phyloP scores from a whole-genome alignment of 306 rosid species.

The Hippophae gyantsensis region DNA sequence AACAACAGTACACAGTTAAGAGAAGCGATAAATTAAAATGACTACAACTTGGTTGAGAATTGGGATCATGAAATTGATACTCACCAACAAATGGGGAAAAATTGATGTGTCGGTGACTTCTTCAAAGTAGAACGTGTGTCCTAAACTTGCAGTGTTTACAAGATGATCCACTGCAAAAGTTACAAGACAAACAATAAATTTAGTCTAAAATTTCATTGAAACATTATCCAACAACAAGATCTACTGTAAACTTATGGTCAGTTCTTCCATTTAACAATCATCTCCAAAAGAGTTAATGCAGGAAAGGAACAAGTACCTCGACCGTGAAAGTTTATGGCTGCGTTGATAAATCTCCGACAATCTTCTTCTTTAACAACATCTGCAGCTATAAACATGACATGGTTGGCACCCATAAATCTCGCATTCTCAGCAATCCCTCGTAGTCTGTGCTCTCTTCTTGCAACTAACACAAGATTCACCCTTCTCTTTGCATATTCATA shows the following conservation, averaged over 20 bases:
- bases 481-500: conserved; percentile 75
- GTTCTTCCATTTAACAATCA: no score
- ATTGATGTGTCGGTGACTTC: conserved; percentile 71
- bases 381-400: conserved; percentile 62
- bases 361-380: conserved; percentile 95
- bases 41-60: background rate
- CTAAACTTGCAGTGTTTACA: conserved; percentile 77
- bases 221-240: no score
- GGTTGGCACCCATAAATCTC: conserved; percentile 51
- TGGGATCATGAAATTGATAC: conserved; percentile 4
- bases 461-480: conserved; percentile 68
- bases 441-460: conserved; percentile 64
- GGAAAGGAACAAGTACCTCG: conserved; percentile 32
- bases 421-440: conserved; percentile 60
- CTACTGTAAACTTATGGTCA: no score
- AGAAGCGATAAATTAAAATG: background rate
- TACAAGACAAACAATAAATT: background rate
- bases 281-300: background rate
- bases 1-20: background rate
- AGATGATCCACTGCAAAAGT: conserved; percentile 70
- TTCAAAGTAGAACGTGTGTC: conserved; percentile 79
- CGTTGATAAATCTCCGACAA: conserved; percentile 55
- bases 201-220: background rate
- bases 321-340: conserved; percentile 39
- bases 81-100: conserved; percentile 71